Evolutionary conservation across 768 basidiomycete species (phyloP), one percentile per base, ranked within the genome.

Genomic region (Grammothele lineata): DNA sequence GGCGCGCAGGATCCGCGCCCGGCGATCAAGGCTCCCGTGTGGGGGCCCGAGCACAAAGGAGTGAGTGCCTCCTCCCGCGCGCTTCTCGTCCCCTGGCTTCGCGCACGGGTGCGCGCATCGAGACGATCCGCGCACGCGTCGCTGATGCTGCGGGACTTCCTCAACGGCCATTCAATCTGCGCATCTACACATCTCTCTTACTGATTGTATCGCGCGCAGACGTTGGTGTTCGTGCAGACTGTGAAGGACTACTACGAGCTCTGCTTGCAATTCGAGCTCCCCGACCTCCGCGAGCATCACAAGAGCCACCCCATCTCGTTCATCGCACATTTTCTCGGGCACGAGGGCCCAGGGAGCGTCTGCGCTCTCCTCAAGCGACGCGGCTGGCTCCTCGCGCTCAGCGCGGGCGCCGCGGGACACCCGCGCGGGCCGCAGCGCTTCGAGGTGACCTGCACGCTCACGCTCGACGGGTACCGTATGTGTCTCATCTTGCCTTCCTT

Each of bases 271-370:
- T 74, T 70, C 62, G 44, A 37, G 23, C 49, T 61, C 22, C 58
- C 58, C 64, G 47, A 67, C 62, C 44, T 76, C 68, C 43, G 69
- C 61, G 59, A 47, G 62, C 48, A 73, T 65, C 45, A 70, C 67
- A 51, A 66, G 63, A 57, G 60, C 27, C 57, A 70, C 63, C 75
- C 75, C 0, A 66, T 62, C 7, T 59, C 62, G 38, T 71, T 70
- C 51, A 54, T 76, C 23, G 61, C 69, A 11, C 75, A 78, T 55
- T 73, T 75, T 56, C 50, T 76, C 24, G 76, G 75, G 5, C 75
- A 78, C 53, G 76, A 78, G 58, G 75, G 76, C 2, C 65, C 66
- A 1, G 78, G 78, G 1, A 78, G 77, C 14, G 55, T 78, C 30
- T 64, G 68, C 35, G 71, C 74, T 0, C 74, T 72, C 53, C 64